Evolutionary conservation across 78 protist species (phyloP), one percentile per base, ranked within the genome.

Genomic region (Cavenderia fasciculata): DNA sequence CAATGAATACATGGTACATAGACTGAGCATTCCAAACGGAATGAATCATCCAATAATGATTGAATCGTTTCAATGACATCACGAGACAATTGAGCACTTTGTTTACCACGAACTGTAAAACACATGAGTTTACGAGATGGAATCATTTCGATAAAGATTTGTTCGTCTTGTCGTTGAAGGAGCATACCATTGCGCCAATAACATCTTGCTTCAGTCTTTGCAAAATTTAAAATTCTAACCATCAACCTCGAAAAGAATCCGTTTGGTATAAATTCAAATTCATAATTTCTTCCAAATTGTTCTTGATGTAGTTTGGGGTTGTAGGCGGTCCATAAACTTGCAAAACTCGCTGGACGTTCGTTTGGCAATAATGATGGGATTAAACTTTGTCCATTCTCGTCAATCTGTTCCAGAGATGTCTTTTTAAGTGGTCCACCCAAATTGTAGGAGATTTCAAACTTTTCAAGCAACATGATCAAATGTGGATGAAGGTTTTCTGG

Each of bases 171-270:
- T 40, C 71, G 82, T 52, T 66, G 74, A 1, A 75, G 46, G 5
- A 92, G 52, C 77, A 92, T 92, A 31, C 95, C 95, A 61, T 92
- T 65, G 29, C 74, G 71, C 95, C 95, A 92, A 57, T 92, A 82
- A 23, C 79, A 74, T 29, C 72, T 43, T 2, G 68, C 94, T 33
- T 68, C 85, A 11, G 47, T 71, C n/a, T 72, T 57, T 10, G 91
- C 84, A 59, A 92, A 77, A 40, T 78, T 69, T 25, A 92, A 43
- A 10, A 92, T 71, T 36, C 95, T 46, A 36, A 75, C 85, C 82
- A 92, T 92, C 33, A 92, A 59, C 44, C 95, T 90, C 14, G 87
- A 70, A 57, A 92, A 92, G 85, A 92, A 62, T 38, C 95, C 95
- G 25, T 73, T 76, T 1, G 95, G 95, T 12, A 92, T 57, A 29